Percentiles rank a stretch among this genome's conserved stretches.
phyloP scores from a whole-genome alignment of 768 basidiomycete species.

The Pleurotus ostreatus region DNA sequence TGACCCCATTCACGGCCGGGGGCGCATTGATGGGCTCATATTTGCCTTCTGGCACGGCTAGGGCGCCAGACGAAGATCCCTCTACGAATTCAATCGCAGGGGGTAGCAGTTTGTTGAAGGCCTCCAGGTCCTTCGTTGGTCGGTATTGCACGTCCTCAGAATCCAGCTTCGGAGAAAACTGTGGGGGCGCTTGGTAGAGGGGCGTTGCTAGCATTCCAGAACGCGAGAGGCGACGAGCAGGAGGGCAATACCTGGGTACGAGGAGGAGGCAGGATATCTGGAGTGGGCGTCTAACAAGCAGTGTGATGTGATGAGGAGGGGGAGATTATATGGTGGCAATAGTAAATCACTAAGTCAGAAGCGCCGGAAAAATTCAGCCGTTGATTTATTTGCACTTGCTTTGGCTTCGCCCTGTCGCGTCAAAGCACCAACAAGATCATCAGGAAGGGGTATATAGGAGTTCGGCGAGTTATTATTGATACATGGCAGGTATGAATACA shows the following conservation, averaged over 20 bases:
- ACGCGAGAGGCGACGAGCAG: constrained; percentile 8
- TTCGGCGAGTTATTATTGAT: neutral
- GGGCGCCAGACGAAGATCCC: constrained; percentile 73
- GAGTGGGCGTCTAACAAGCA: neutral
- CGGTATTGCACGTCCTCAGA: constrained; percentile 56
- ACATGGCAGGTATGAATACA: no score
- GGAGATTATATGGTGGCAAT: neutral
- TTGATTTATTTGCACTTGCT: neutral
- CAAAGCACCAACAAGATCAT: neutral
- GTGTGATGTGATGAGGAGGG: neutral
- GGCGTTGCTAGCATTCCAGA: constrained; percentile 63
- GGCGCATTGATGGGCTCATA: constrained; percentile 79
- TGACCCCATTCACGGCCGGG: constrained; percentile 32
- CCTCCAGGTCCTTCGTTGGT: constrained; percentile 67
- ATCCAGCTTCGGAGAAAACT: constrained; percentile 46
- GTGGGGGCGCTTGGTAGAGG: constrained; percentile 44
- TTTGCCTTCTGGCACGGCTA: constrained; percentile 69
- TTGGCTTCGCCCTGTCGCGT: neutral
- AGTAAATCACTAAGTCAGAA: neutral
- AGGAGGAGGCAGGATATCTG: neutral
- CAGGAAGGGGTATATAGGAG: neutral
- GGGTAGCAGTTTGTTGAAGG: constrained; percentile 74
- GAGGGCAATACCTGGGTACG: neutral
- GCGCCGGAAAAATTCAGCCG: neutral
- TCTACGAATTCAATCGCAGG: constrained; percentile 83